Percentiles rank a stretch among this genome's conserved stretches.
Conservation (phyloP, 345 rosid species). For the Triadica sebifera region DNA sequence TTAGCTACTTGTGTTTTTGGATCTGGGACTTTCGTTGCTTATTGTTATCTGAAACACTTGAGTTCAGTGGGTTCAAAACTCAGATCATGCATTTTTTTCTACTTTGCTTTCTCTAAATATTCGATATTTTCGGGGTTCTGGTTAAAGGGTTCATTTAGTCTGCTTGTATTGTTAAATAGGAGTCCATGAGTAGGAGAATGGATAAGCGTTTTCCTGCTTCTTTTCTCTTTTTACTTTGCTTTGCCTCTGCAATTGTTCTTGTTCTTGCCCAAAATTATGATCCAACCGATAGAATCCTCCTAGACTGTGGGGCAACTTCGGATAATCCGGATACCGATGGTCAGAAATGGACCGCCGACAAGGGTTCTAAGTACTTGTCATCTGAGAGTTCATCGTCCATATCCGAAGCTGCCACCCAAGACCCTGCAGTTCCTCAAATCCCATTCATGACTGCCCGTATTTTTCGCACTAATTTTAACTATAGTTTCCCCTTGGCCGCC, state of each 20-base stretch:
- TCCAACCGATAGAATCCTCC: conserved; percentile 58
- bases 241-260: conserved; percentile 31
- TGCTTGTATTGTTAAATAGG: too few relatives aligned
- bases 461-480: conserved; percentile 64
- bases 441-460: conserved; percentile 84
- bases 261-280: conserved; percentile 52
- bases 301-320: conserved; percentile 66
- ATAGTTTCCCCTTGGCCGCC: conserved; percentile 65
- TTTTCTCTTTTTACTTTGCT: conserved; percentile 25
- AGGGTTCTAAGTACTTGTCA: conserved; percentile 53
- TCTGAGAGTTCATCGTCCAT: conserved; percentile 40
- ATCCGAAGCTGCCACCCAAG: conserved; percentile 57
- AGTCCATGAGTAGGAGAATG: conserved; percentile 37
- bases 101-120: background rate
- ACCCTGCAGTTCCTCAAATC: conserved; percentile 52
- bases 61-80: background rate
- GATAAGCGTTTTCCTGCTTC: conserved; percentile 20
- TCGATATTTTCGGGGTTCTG: background rate
- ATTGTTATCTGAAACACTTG: background rate
- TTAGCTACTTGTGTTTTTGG: background rate
- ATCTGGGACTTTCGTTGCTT: background rate
- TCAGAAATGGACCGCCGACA: conserved; percentile 70
- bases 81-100: conserved; percentile 11
- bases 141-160: background rate
- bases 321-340: conserved; percentile 46